These are phyloP conservation scores for Knoxdaviesia proteae DNA, from an alignment of 2,329 filamentous ascomycete species.

Conservation along the genomic window DNA sequence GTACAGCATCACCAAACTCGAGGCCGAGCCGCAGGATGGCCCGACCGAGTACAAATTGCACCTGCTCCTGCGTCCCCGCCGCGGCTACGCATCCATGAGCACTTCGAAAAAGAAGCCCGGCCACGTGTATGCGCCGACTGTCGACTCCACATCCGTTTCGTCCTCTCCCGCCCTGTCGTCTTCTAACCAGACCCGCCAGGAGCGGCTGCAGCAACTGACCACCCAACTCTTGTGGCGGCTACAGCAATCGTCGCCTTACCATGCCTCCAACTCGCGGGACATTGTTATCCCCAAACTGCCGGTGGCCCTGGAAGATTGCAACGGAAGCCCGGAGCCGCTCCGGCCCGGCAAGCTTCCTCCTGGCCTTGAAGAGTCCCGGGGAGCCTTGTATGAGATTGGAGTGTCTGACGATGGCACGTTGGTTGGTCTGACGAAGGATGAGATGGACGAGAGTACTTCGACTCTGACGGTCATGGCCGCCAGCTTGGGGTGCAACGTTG, in stretches of 20 bases:
- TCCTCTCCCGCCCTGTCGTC: slow-evolving; percentile 15
- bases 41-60: slow-evolving; percentile 96
- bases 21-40: slow-evolving; percentile 81
- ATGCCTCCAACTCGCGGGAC: slow-evolving; percentile 58
- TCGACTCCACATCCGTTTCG: not conserved
- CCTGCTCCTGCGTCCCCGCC: slow-evolving; percentile 58
- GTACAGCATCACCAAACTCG: slow-evolving; percentile 52
- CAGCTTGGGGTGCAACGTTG: slow-evolving; percentile 69
- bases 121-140: slow-evolving; percentile 7
- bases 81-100: slow-evolving; percentile 51
- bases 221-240: slow-evolving; percentile 89
- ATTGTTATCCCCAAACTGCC: slow-evolving; percentile 58
- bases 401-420: slow-evolving; percentile 88
- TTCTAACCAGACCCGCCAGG: slow-evolving; percentile 53
- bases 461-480: slow-evolving; percentile 82
- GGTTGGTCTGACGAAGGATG: slow-evolving; percentile 70
- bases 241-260: slow-evolving; percentile 84
- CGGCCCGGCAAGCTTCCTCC: slow-evolving; percentile 38
- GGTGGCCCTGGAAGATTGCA: slow-evolving; percentile 7
- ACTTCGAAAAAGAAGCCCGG: slow-evolving; percentile 19
- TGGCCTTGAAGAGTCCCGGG: slow-evolving; percentile 78
- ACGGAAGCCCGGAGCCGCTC: too few relatives aligned
- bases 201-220: slow-evolving; percentile 73
- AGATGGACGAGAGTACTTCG: slow-evolving; percentile 74
- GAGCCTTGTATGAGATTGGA: slow-evolving; percentile 88